These are phyloP conservation scores for Ogataea dorogensis DNA, from an alignment of 805 yeast species.

Conservation along the genomic window DNA sequence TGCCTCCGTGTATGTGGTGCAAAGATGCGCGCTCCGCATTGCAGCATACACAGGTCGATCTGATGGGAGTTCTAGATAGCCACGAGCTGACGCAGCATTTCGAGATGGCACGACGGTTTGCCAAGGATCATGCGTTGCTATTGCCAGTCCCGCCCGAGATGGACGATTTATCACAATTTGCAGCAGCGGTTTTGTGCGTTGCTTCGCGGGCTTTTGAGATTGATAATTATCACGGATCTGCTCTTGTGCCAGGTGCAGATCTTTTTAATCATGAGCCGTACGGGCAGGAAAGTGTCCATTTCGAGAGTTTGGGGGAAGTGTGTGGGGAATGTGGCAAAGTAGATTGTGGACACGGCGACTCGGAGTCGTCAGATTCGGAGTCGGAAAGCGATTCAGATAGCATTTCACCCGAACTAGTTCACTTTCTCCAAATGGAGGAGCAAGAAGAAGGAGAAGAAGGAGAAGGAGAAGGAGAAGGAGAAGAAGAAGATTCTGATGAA, in stretches of 20 bases:
- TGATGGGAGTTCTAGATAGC: constrained; percentile 56
- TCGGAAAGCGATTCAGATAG: constrained; percentile 8
- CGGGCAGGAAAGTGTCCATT: constrained; percentile 61
- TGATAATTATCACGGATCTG: constrained; percentile 71
- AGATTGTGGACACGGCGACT: constrained; percentile 34
- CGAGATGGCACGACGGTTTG: constrained; percentile 42
- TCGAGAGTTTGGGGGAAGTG: constrained; percentile 48
- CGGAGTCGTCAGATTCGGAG: constrained; percentile 16
- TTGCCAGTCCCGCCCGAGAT: constrained; percentile 41
- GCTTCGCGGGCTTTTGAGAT: constrained; percentile 80
- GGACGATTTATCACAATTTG: constrained; percentile 38
- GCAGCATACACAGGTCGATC: constrained; percentile 59
- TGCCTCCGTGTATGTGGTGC: constrained; percentile 70
- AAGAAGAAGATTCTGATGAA: constrained; percentile 27
- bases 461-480: constrained; percentile 4
- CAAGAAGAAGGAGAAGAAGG: too few species aligned
- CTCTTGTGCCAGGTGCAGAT: constrained; percentile 89
- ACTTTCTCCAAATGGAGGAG: too few species aligned
- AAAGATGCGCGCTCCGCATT: constrained; percentile 46
- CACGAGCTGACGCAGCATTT: constrained; percentile 42
- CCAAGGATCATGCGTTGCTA: constrained; percentile 29
- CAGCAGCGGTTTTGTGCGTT: constrained; percentile 56
- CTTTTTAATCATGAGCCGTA: constrained; percentile 69
- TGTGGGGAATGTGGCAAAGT: constrained; percentile 34
- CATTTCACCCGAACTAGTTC: not conserved